Percentiles rank a stretch among this genome's conserved stretches.
Conservation (phyloP, 2,329 filamentous ascomycete genomes). For the Fulvia fulva region DNA sequence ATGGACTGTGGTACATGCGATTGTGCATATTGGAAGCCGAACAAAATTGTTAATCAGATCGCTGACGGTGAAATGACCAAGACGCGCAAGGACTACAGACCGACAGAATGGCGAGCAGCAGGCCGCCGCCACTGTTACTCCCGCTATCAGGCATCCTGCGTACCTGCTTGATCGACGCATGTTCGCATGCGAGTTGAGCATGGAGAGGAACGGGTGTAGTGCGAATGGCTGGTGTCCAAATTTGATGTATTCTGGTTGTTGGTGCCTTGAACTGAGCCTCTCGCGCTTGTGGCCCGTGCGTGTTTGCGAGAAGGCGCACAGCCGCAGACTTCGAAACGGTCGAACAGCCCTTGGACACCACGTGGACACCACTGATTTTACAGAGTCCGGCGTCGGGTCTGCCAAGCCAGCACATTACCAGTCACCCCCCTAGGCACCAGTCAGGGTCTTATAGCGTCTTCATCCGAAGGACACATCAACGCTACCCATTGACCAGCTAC, state of each 20-base stretch:
- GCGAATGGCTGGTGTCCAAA: neutral
- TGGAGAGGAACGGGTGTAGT: neutral
- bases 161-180: neutral
- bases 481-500: neutral
- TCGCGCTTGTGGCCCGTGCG: neutral
- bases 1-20: neutral
- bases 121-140: neutral
- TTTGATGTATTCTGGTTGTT: neutral
- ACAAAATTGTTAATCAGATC: neutral
- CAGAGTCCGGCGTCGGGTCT: neutral
- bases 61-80: neutral
- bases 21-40: neutral
- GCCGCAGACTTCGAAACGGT: neutral
- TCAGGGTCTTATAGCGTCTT: neutral
- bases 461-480: neutral
- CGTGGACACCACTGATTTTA: too few species aligned
- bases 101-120: neutral
- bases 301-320: neutral
- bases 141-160: neutral
- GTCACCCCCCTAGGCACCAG: neutral
- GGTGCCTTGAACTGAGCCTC: neutral
- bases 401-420: conserved; percentile 6
- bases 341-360: too few species aligned
- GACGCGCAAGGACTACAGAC: neutral
- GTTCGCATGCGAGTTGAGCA: neutral